Base-by-base conservation (phyloP, 2,329 filamentous ascomycete species). In the Gaeumannomyces tritici region DNA sequence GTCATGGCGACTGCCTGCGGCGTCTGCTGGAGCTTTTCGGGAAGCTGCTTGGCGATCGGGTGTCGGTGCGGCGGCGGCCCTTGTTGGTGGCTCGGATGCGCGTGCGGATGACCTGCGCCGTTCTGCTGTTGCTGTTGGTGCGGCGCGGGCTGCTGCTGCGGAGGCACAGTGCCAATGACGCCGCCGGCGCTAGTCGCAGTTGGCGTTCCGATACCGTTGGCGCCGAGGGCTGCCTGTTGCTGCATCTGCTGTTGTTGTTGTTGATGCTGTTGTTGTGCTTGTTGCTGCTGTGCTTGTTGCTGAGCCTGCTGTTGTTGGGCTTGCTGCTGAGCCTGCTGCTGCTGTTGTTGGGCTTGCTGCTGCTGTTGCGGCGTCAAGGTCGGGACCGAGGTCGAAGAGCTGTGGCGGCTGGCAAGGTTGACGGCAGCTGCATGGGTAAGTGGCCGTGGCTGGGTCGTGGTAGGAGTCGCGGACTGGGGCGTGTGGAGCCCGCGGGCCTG, bases 41-140 rank as follows among this genome's bases (percentile, higher is more conserved):
- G 83, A 2, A 98, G 81, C 54, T 83, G 86, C 74, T 96, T 96
- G 2, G 91, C 88, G 60, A 96, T 96, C 0, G 88, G 87, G 79
- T 95, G 89, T 72, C 91, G 92, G 57, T 77, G 73, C 56, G 83
- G 76, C 72, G 81, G 70, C 21, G 74, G 70, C 33, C 65, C 69
- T 28, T 69, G 67, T 54, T 67, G 67, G 33, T 63, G 72, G 64
- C 65, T 66, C 63, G 66, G 68, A 27, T 60, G 24, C 21, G 54
- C 60, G 67, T 60, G 60, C 31, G 63, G 70, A 63, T 62, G 28
- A 64, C 61, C 24, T 75, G 72, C 70, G 68, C 65, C 69, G 67
- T 59, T 69, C 67, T 55, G 69, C 35, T 63, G 65, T 21, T 31
- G 24, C 21, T 15, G 31, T 33, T 61, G 59, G 35, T 60, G 59